phyloP scores from a whole-genome alignment of 2,329 filamentous ascomycete genomes.

The Trichoderma sp. region DNA sequence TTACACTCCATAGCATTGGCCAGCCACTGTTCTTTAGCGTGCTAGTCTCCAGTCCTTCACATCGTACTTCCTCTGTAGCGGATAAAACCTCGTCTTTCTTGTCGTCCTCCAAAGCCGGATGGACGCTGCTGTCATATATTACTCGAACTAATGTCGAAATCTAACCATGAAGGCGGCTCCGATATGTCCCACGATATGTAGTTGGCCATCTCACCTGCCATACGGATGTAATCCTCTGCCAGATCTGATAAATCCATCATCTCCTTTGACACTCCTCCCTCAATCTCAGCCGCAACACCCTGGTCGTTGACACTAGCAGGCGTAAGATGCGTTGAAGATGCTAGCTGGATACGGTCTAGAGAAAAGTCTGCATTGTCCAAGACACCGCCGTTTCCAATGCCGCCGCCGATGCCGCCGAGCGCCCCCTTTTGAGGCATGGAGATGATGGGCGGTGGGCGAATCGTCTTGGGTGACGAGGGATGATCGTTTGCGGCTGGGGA shows the following conservation, averaged over 20 bases:
- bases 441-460: constrained; percentile 1
- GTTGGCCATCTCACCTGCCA: constrained; percentile 14
- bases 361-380: neutral
- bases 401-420: neutral
- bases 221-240: constrained; percentile 11
- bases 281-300: neutral
- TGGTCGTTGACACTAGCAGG: neutral
- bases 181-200: constrained; percentile 14
- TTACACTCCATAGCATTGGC: neutral
- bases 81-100: neutral
- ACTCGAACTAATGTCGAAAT: constrained; percentile 8
- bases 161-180: constrained; percentile 5
- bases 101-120: neutral
- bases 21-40: neutral
- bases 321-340: constrained; percentile 10
- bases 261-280: neutral
- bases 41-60: neutral
- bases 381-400: neutral
- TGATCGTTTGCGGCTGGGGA: neutral
- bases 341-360: constrained; percentile 7
- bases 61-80: neutral
- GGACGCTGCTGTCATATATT: neutral
- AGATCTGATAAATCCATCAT: neutral
- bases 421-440: constrained; percentile 11
- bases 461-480: neutral